phyloP scores from a whole-genome alignment of 2,329 filamentous ascomycete genomes.

The Fusarium sp. region DNA sequence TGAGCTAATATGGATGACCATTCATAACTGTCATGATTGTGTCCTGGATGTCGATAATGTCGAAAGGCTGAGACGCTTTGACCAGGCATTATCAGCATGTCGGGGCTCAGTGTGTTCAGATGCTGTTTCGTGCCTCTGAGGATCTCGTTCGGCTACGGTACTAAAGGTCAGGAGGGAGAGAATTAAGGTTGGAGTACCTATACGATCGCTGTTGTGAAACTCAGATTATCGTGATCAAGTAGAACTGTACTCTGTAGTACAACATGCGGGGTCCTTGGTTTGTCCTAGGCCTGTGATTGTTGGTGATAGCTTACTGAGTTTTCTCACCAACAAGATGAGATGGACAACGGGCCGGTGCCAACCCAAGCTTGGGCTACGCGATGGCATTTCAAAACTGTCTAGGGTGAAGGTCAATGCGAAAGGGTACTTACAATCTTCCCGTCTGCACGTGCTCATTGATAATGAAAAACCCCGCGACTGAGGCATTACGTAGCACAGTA shows the following conservation, averaged over 20 bases:
- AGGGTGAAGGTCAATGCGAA: conserved; percentile 2
- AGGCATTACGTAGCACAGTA: background rate
- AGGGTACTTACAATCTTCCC: background rate
- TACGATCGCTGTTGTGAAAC: background rate
- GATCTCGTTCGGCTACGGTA: background rate
- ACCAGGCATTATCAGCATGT: conserved; percentile 17
- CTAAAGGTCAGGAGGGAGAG: background rate
- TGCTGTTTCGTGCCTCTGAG: conserved; percentile 4
- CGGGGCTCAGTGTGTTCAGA: background rate
- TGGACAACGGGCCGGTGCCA: background rate
- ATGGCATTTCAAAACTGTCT: background rate
- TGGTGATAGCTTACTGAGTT: background rate
- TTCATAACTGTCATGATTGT: conserved; percentile 20
- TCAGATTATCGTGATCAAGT: background rate
- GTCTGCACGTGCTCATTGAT: background rate
- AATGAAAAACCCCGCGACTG: conserved; percentile 17
- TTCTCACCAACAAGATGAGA: background rate
- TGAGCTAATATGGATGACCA: conserved; percentile 25
- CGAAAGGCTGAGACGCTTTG: conserved; percentile 29
- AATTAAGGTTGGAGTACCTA: background rate
- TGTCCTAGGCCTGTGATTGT: background rate
- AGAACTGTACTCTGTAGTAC: background rate
- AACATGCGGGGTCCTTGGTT: background rate
- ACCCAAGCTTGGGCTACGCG: background rate
- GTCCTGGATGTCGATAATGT: conserved; percentile 37